phyloP scores from a whole-genome alignment of 176 grass and related monocot genomes.

The Cocos nucifera region DNA sequence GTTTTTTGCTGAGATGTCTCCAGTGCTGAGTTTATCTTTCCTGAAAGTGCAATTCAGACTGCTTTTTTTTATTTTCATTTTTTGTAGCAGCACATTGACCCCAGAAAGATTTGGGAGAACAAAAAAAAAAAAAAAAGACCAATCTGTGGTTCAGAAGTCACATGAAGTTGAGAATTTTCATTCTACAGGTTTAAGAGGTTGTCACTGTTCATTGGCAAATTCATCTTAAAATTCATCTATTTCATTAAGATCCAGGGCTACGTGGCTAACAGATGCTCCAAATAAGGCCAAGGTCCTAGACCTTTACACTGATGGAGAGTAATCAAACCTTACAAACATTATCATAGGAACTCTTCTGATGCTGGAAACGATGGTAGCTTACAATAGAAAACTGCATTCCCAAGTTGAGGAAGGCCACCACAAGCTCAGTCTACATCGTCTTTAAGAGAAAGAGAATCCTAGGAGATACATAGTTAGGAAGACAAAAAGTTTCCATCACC shows the following conservation, averaged over 20 bases:
- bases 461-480: conserved; percentile 13
- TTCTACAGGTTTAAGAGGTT: too few species aligned
- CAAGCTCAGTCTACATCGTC: conserved; percentile 35
- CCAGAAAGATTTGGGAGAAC: too few species aligned
- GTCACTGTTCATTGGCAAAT: conserved; percentile 13
- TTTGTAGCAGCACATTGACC: too few species aligned
- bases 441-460: conserved; percentile 14
- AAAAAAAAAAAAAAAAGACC: too few species aligned
- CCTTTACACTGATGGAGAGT: conserved; percentile 53
- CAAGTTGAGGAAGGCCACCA: conserved; percentile 49
- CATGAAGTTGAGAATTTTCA: too few species aligned
- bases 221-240: conserved; percentile 34
- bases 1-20: too few species aligned
- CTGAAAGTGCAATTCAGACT: too few species aligned
- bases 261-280: conserved; percentile 25
- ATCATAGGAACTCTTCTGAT: neutral
- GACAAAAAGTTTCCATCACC: neutral
- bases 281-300: conserved; percentile 33
- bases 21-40: too few species aligned
- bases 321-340: conserved; percentile 10
- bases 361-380: neutral
- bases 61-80: too few species aligned
- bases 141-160: too few species aligned
- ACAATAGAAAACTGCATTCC: conserved; percentile 13
- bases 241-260: conserved; percentile 31